phyloP scores from a whole-genome alignment of 306 rosid species.

The Senna siamea region DNA sequence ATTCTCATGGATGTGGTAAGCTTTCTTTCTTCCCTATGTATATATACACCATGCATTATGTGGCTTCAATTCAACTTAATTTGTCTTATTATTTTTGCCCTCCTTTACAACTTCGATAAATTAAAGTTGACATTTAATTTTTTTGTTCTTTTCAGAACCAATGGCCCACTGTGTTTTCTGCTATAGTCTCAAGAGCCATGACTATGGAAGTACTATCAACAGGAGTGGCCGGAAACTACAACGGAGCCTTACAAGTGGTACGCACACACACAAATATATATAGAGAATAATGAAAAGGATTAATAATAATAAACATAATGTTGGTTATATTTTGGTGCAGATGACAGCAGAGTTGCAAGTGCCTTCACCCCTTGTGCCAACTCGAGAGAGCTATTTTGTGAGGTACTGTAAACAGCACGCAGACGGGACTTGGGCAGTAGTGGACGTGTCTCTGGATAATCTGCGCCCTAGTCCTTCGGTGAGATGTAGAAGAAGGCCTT shows the following conservation, averaged over 20 bases:
- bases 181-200: constrained; percentile 91
- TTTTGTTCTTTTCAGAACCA: constrained; percentile 56
- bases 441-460: constrained; percentile 88
- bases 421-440: constrained; percentile 96
- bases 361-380: constrained; percentile 93
- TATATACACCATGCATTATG: no score
- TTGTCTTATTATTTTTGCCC: no score
- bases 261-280: no score
- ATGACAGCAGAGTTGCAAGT: constrained; percentile 96
- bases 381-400: constrained; percentile 86
- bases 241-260: constrained; percentile 99
- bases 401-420: constrained; percentile 87
- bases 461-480: constrained; percentile 66
- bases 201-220: constrained; percentile 88
- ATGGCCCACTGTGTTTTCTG: constrained; percentile 88
- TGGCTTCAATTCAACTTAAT: no score
- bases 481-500: constrained; percentile 83
- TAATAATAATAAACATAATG: no score
- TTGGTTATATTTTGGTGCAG: constrained; percentile 30
- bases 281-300: no score
- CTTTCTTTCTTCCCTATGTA: no score
- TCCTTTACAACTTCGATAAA: no score
- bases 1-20: constrained; percentile 99
- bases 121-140: no score
- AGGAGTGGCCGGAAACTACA: constrained; percentile 96